Conservation (phyloP, 371 early-diverging fungal species). For the Vittaforma corneae region DNA sequence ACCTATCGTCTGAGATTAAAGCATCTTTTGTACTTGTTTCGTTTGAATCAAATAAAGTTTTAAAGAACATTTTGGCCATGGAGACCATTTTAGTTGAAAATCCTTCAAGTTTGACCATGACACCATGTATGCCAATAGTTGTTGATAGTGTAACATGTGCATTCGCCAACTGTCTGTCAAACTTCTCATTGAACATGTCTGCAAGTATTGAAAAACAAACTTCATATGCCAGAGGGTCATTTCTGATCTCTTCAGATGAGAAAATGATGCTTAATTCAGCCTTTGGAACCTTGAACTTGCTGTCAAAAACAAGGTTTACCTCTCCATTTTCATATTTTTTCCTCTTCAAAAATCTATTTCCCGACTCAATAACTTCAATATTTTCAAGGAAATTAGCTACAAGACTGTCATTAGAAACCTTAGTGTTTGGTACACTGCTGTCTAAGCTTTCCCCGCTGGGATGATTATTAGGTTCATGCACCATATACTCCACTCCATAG, state of each 20-base stretch:
- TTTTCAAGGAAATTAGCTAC: too few relatives aligned
- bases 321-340: slow-evolving; percentile 1
- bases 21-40: slow-evolving; percentile 14
- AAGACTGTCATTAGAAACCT: background rate
- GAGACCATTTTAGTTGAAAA: slow-evolving; percentile 26
- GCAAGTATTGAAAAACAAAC: slow-evolving; percentile 20
- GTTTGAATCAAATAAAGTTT: slow-evolving; percentile 15
- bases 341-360: background rate
- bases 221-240: slow-evolving; percentile 3
- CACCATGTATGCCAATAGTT: slow-evolving; percentile 1
- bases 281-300: slow-evolving; percentile 31
- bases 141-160: slow-evolving; percentile 5
- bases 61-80: slow-evolving; percentile 32
- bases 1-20: slow-evolving; percentile 16
- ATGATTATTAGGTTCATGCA: slow-evolving; percentile 1
- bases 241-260: slow-evolving; percentile 7
- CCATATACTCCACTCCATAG: slow-evolving; percentile 8
- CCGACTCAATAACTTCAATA: background rate
- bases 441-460: background rate
- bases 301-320: slow-evolving; percentile 29
- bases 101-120: slow-evolving; percentile 21
- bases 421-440: background rate
- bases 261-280: slow-evolving; percentile 21
- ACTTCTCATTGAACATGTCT: slow-evolving; percentile 33
- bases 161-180: slow-evolving; percentile 18